phyloP scores from a whole-genome alignment of 1,284 basidiomycete genomes.

The Sanghuangporus sanghuang region DNA sequence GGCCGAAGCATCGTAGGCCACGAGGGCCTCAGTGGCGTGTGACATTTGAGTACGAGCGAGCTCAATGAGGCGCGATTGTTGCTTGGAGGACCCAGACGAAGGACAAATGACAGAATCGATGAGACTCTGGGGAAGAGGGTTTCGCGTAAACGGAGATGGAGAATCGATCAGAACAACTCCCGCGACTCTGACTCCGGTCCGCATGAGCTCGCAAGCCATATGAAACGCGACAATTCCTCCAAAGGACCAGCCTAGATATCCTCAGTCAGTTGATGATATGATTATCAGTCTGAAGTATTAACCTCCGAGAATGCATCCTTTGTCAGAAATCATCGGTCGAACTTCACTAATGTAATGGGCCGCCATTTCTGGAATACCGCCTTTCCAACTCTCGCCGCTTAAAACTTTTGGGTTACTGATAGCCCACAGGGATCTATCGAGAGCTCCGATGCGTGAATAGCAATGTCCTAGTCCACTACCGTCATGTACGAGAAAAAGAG shows the following conservation, averaged over 20 bases:
- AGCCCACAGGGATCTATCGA: conserved; percentile 53
- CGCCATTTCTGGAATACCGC: conserved; percentile 48
- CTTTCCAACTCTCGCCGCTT: conserved; percentile 38
- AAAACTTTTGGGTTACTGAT: conserved; percentile 53
- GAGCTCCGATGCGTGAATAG: conserved; percentile 41
- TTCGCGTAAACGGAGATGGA: conserved; percentile 46
- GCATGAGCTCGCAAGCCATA: conserved; percentile 46
- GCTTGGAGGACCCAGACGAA: conserved; percentile 23
- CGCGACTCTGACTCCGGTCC: conserved; percentile 37
- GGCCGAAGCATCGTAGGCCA: conserved; percentile 29
- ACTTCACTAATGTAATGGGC: conserved; percentile 41
- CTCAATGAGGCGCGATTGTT: conserved; percentile 14
- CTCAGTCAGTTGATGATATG: conserved; percentile 4
- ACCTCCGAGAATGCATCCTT: conserved; percentile 55
- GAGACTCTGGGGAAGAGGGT: conserved; percentile 44
- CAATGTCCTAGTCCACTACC: conserved; percentile 57
- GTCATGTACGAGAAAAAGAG: conserved; percentile 65
- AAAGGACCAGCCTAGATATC: conserved; percentile 63
- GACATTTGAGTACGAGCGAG: conserved; percentile 36
- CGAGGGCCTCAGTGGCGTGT: conserved; percentile 37
- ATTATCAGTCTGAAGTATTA: conserved; percentile 19
- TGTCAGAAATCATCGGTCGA: conserved; percentile 27
- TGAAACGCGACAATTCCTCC: conserved; percentile 69
- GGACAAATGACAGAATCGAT: conserved; percentile 31
- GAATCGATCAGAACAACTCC: conserved; percentile 66